Evolutionary conservation across 2,329 filamentous ascomycete species (phyloP).

Genomic region (Exophiala viscosa): DNA sequence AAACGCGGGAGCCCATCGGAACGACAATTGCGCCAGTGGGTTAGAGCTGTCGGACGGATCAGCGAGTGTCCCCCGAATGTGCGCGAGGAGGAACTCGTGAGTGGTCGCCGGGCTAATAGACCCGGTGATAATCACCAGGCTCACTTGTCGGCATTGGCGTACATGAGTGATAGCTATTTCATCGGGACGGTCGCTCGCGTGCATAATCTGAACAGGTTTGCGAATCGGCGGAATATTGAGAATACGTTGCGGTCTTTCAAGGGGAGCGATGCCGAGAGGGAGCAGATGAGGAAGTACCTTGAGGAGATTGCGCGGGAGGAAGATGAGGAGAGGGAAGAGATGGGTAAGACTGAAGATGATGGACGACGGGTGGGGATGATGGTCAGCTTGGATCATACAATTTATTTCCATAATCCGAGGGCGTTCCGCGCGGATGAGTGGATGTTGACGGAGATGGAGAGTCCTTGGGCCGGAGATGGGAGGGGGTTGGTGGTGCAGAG

Average conservation of each 20-base stretch:
- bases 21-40: constrained; percentile 61
- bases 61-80: constrained; percentile 27
- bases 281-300: constrained; percentile 38
- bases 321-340: constrained; percentile 36
- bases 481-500: constrained; percentile 47
- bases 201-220: constrained; percentile 75
- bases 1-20: constrained; percentile 50
- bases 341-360: constrained; percentile 17
- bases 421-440: constrained; percentile 50
- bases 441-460: constrained; percentile 49
- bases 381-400: constrained; percentile 50
- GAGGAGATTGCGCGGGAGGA: constrained; percentile 44
- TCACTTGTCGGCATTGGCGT: constrained; percentile 74
- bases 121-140: constrained; percentile 29
- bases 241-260: constrained; percentile 38
- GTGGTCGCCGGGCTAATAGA: constrained; percentile 13
- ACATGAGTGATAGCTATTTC: constrained; percentile 90
- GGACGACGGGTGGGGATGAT: constrained; percentile 44
- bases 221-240: constrained; percentile 46
- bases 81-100: constrained; percentile 21
- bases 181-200: constrained; percentile 82
- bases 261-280: constrained; percentile 42
- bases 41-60: constrained; percentile 36
- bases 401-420: constrained; percentile 50
- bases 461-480: constrained; percentile 50